Percentiles rank a stretch among this genome's conserved stretches.
These are phyloP conservation scores for Dryas octopetala DNA, from an alignment of 306 rosid genomes.

Conservation along the genomic window DNA sequence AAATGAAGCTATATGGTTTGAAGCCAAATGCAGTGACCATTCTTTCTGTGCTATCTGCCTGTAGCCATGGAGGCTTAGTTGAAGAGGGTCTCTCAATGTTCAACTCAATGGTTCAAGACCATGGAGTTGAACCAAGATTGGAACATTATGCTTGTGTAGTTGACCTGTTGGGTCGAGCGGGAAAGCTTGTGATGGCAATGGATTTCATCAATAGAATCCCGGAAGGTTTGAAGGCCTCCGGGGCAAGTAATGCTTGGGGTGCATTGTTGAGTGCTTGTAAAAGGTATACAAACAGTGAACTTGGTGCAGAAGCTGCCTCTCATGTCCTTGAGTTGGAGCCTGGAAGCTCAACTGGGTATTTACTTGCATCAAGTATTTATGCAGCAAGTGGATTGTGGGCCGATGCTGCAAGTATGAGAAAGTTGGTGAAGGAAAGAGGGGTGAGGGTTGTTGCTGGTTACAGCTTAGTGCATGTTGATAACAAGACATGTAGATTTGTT, in stretches of 20 bases:
- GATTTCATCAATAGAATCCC: conserved; percentile 43
- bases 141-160: conserved; percentile 49
- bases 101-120: conserved; percentile 34
- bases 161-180: conserved; percentile 52
- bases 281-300: conserved; percentile 27
- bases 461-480: conserved; percentile 37
- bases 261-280: conserved; percentile 46
- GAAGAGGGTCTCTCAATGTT: conserved; percentile 42
- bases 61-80: conserved; percentile 49
- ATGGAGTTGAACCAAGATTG: conserved; percentile 26
- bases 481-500: conserved; percentile 35
- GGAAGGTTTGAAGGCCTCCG: conserved; percentile 28
- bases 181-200: conserved; percentile 35
- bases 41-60: conserved; percentile 41
- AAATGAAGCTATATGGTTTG: conserved; percentile 33
- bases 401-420: conserved; percentile 39
- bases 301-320: conserved; percentile 31
- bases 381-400: conserved; percentile 32
- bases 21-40: conserved; percentile 44
- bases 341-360: conserved; percentile 36
- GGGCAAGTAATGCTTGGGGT: conserved; percentile 37
- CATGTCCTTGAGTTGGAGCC: conserved; percentile 39
- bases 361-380: conserved; percentile 38
- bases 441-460: conserved; percentile 44
- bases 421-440: conserved; percentile 38